Evolutionary conservation across 2,329 filamentous ascomycete species (phyloP).

Genomic region (Aureobasidium sp.): DNA sequence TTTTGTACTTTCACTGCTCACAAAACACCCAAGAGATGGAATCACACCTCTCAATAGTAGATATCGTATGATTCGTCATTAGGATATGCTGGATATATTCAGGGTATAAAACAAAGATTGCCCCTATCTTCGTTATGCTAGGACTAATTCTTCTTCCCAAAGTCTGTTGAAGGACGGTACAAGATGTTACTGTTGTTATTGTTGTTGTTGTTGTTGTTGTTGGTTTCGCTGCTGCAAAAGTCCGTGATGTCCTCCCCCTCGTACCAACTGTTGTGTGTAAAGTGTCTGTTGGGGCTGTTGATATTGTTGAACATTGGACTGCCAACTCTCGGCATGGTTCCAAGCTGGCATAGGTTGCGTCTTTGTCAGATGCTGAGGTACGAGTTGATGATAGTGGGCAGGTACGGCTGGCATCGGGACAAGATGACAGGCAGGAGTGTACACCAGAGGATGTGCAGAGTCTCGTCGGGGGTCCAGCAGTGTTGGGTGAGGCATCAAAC

Average conservation of each 20-base stretch:
- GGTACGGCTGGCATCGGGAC: neutral
- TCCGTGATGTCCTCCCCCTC: neutral
- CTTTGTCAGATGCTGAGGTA: neutral
- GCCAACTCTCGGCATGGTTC: neutral
- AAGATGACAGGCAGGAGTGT: neutral
- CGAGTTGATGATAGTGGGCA: neutral
- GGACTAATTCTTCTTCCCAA: neutral
- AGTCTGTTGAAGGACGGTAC: neutral
- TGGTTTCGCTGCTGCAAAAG: neutral
- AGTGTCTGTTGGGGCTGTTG: neutral
- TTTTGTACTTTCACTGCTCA: too few relatives aligned
- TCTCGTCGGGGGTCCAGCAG: neutral
- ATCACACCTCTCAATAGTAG: too few relatives aligned
- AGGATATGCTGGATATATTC: too few relatives aligned
- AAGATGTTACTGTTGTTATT: neutral
- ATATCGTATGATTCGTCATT: too few relatives aligned
- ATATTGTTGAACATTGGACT: neutral
- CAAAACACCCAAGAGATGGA: too few relatives aligned
- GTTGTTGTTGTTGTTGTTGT: neutral
- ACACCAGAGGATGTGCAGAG: conserved; percentile 1
- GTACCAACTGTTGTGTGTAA: neutral
- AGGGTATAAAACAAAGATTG: neutral
- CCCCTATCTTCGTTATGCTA: too few relatives aligned
- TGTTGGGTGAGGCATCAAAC: neutral
- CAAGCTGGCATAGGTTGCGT: neutral